A percentile compares a stretch with the other conserved stretches of the same genome.
Conservation (phyloP, 1,284 basidiomycete genomes). For the Apiotrichum veenhuisii region DNA sequence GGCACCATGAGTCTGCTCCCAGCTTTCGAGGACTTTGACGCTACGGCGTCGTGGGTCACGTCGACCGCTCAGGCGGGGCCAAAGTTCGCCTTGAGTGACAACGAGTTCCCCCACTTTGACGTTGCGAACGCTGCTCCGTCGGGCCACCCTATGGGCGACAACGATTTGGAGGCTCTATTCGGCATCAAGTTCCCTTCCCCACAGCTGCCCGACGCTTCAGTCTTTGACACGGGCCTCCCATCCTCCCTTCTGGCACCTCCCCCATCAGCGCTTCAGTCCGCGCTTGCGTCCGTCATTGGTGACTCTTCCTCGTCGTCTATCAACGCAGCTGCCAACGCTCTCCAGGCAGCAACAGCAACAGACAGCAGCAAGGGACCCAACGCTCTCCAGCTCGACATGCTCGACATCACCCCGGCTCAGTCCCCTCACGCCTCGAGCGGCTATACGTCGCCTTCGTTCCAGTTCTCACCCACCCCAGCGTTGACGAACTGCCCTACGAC, state of each 20-base stretch:
- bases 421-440: constrained; percentile 8
- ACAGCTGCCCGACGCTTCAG: constrained; percentile 2
- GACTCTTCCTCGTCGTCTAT: background rate
- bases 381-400: constrained; percentile 16
- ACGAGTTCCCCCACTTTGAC: constrained; percentile 8
- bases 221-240: constrained; percentile 12
- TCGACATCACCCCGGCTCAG: constrained; percentile 4
- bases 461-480: constrained; percentile 19
- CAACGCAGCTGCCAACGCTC: background rate
- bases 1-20: constrained; percentile 11
- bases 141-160: background rate
- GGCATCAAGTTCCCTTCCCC: constrained; percentile 11
- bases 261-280: background rate
- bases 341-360: background rate
- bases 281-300: background rate
- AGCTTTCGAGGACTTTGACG: constrained; percentile 9
- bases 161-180: constrained; percentile 8
- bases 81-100: constrained; percentile 6
- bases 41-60: constrained; percentile 12
- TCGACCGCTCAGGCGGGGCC: constrained; percentile 1
- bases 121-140: background rate
- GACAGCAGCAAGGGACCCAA: constrained; percentile 3
- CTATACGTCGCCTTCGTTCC: constrained; percentile 16
- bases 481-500: constrained; percentile 14
- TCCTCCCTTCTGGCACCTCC: background rate